Base-by-base conservation (phyloP, 2,329 filamentous ascomycete species). In the Karstenula rhodostoma region DNA sequence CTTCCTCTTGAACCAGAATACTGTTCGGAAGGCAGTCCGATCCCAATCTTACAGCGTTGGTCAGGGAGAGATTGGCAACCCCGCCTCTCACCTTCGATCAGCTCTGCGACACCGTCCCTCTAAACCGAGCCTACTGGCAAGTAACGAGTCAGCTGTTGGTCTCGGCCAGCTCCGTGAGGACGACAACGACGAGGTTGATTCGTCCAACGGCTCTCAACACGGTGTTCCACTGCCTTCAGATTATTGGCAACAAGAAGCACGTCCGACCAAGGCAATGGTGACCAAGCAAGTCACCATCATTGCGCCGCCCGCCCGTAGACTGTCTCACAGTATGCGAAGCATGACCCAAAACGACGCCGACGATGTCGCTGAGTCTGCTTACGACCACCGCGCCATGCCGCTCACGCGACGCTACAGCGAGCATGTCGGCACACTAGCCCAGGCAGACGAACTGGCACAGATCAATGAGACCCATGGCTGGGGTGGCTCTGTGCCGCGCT, bases 11-110 rank as follows among this genome's bases (percentile, higher is more conserved):
- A 73, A 67, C 56, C 75, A 77, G 37, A 64, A 71, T 19, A 92
- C 94, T 0, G 95, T 92, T 0, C 92, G 92, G 1, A 98, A 98
- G 78, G 93, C 92, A 1, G 95, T 96, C 70, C 89, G 95, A 46
- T 99, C 95, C 6, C 93, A 97, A 77, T 98, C 95, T 4, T 98
- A 98, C 78, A 98, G 94, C 0, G 94, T 96, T 50, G 94, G 94
- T 4, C 94, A 97, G 75, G 83, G 93, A 62, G 93, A 97, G 56
- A 86, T 72, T 32, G 75, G 77, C 42, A 69, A 66, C 44, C 72
- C 70, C 3, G 78, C 85, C 3, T 79, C 84, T 23, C 75, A 87
- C 44, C 76, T 82, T 13, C 81, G 37, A 68, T 60, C 83, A 2
- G 67, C 66, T 35, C 63, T 96, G 33, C 91, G 94, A 69, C 91